Percentiles rank a stretch among this genome's conserved stretches.
These are phyloP conservation scores for Aphanomyces cochlioides DNA, from an alignment of 352 stramenopile species.

Conservation along the genomic window DNA sequence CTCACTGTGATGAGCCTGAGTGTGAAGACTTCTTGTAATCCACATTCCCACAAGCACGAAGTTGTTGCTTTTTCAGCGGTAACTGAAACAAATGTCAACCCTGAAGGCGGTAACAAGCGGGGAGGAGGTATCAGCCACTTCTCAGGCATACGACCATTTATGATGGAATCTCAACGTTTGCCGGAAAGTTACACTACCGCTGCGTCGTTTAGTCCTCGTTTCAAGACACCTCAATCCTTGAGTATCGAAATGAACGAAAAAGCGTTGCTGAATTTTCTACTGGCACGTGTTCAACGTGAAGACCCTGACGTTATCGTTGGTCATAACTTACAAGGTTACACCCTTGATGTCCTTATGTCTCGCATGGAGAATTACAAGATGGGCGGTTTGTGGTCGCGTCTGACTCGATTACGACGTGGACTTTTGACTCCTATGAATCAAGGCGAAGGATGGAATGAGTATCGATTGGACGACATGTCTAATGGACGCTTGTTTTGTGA, in stretches of 20 bases:
- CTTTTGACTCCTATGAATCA: conserved; percentile 72
- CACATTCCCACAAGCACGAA: conserved; percentile 94
- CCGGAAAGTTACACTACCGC: conserved; percentile 51
- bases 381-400: conserved; percentile 74
- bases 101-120: conserved; percentile 43
- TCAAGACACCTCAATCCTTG: conserved; percentile 46
- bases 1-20: conserved; percentile 96
- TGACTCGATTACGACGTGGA: conserved; percentile 75
- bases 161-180: conserved; percentile 52
- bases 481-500: conserved; percentile 96
- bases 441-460: conserved; percentile 84
- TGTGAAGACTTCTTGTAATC: conserved; percentile 97
- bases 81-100: conserved; percentile 67
- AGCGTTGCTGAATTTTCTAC: conserved; percentile 81
- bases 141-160: conserved; percentile 71
- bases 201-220: conserved; percentile 58
- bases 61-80: conserved; percentile 86
- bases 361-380: conserved; percentile 92
- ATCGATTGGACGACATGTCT: conserved; percentile 84
- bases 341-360: conserved; percentile 96
- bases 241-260: conserved; percentile 78
- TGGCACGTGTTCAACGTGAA: conserved; percentile 90
- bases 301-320: conserved; percentile 98
- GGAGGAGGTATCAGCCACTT: conserved; percentile 65
- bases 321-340: conserved; percentile 98